Percentiles rank a stretch among this genome's conserved stretches.
Evolutionary conservation across 1,139 yeast genomes (phyloP).

Genomic region (Candida smagusa): DNA sequence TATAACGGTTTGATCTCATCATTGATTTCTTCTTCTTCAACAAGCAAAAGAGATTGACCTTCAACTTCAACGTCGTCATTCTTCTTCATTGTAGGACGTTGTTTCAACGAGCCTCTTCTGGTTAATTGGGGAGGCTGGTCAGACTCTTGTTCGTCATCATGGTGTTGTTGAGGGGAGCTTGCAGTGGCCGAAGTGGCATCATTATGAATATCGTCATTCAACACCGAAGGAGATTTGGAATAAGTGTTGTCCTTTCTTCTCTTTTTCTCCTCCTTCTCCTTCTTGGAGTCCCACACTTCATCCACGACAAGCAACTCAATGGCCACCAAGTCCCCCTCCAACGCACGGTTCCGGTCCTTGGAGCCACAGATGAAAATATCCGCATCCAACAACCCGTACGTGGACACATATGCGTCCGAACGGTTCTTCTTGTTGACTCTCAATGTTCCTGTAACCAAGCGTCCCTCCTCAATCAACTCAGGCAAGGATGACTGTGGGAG

Average conservation of each 20-base stretch:
- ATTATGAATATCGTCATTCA: conserved; percentile 64
- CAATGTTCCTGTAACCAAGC: conserved; percentile 85
- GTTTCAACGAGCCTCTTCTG: conserved; percentile 88
- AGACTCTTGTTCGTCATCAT: conserved; percentile 15
- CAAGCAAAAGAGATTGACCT: conserved; percentile 86
- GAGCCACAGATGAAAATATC: conserved; percentile 98
- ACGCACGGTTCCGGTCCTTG: conserved; percentile 96
- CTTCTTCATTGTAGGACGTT: conserved; percentile 97
- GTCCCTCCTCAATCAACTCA: conserved; percentile 82
- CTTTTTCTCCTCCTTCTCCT: conserved; percentile 95
- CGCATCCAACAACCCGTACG: conserved; percentile 92
- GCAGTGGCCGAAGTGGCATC: conserved; percentile 56
- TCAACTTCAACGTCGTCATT: conserved; percentile 98
- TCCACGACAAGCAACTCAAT: conserved; percentile 91
- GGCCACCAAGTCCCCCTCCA: conserved; percentile 95
- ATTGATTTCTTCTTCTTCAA: conserved; percentile 93
- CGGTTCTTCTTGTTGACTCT: conserved; percentile 94
- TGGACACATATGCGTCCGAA: conserved; percentile 95
- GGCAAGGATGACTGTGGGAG: conserved; percentile 92
- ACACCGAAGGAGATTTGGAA: conserved; percentile 35
- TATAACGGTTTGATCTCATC: conserved; percentile 91
- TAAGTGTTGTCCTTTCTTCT: conserved; percentile 73
- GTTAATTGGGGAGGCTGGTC: conserved; percentile 36
- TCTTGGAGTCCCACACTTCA: conserved; percentile 95
- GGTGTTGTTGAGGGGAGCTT: conserved; percentile 6